phyloP scores from a whole-genome alignment of 352 stramenopile species.

The Phytophthora hibernalis region DNA sequence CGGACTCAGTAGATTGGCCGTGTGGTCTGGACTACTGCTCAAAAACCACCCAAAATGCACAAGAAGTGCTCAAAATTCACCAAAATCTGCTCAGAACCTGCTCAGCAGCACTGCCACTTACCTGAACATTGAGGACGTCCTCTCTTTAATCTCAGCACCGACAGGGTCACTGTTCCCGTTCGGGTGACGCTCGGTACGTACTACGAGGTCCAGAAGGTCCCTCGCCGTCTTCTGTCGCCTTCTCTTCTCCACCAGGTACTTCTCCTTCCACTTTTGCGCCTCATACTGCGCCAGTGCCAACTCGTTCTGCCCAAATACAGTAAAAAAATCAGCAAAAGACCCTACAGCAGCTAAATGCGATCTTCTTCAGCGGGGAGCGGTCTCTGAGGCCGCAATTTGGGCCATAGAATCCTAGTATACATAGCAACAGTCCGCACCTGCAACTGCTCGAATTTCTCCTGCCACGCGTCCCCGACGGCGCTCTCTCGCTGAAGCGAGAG shows the following conservation, averaged over 20 bases:
- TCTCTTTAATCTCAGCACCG: slow-evolving; percentile 16
- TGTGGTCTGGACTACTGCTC: slow-evolving; percentile 51
- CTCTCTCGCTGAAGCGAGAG: slow-evolving; percentile 34
- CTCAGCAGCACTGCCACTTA: slow-evolving; percentile 7
- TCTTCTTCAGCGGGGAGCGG: neutral
- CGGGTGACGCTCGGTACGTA: slow-evolving; percentile 42
- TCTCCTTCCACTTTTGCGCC: slow-evolving; percentile 79
- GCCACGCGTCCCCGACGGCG: slow-evolving; percentile 36
- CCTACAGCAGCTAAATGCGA: neutral
- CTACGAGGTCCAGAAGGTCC: slow-evolving; percentile 72
- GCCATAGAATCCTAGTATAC: neutral
- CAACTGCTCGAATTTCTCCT: slow-evolving; percentile 53
- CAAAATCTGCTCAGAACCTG: too few species aligned
- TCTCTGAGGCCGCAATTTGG: neutral
- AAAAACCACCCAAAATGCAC: neutral
- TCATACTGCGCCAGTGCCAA: slow-evolving; percentile 73
- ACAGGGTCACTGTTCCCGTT: slow-evolving; percentile 17
- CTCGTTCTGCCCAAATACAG: slow-evolving; percentile 51
- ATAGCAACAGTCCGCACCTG: slow-evolving; percentile 32
- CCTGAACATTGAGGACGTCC: slow-evolving; percentile 58
- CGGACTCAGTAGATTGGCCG: slow-evolving; percentile 74
- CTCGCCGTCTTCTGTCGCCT: slow-evolving; percentile 70
- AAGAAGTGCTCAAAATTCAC: neutral
- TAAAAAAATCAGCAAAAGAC: slow-evolving; percentile 16
- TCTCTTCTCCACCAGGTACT: slow-evolving; percentile 78